Percentiles rank a stretch among this genome's conserved stretches.
Conservation (phyloP, 352 stramenopile species). For the Phytophthora uliginosa region DNA sequence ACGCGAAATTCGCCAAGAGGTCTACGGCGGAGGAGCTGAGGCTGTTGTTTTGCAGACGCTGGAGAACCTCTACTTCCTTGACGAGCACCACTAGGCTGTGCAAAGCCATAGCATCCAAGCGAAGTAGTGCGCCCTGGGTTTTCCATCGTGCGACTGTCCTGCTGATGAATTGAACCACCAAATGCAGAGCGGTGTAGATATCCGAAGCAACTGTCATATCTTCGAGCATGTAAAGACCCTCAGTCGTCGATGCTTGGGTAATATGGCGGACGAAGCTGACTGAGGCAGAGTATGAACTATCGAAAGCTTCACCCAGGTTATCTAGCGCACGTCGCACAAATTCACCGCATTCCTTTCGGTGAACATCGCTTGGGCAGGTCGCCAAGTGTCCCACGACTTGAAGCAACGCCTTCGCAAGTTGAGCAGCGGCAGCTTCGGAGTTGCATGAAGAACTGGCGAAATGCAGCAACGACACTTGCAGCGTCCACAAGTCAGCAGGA, state of each 20-base stretch:
- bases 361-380: conserved; percentile 39
- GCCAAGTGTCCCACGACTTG: conserved; percentile 56
- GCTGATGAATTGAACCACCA: conserved; percentile 45
- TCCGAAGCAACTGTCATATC: conserved; percentile 31
- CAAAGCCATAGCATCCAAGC: conserved; percentile 52
- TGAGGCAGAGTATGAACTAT: conserved; percentile 44
- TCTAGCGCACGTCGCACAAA: conserved; percentile 59
- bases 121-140: conserved; percentile 21
- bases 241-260: conserved; percentile 29
- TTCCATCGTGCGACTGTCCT: conserved; percentile 39
- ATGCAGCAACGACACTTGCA: conserved; percentile 64
- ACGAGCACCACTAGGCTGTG: conserved; percentile 53
- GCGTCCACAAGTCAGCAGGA: conserved; percentile 46
- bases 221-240: conserved; percentile 32
- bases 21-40: not conserved
- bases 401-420: conserved; percentile 54
- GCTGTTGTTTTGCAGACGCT: conserved; percentile 18
- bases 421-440: conserved; percentile 43
- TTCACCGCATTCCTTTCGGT: conserved; percentile 55
- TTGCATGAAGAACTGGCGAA: conserved; percentile 54
- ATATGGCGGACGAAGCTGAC: conserved; percentile 50
- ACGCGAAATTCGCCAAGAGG: conserved; percentile 39
- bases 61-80: conserved; percentile 57
- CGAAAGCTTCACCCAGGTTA: conserved; percentile 43
- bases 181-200: conserved; percentile 34